Evolutionary conservation across 306 rosid genomes (phyloP).

Genomic region (Ceratonia siliqua): DNA sequence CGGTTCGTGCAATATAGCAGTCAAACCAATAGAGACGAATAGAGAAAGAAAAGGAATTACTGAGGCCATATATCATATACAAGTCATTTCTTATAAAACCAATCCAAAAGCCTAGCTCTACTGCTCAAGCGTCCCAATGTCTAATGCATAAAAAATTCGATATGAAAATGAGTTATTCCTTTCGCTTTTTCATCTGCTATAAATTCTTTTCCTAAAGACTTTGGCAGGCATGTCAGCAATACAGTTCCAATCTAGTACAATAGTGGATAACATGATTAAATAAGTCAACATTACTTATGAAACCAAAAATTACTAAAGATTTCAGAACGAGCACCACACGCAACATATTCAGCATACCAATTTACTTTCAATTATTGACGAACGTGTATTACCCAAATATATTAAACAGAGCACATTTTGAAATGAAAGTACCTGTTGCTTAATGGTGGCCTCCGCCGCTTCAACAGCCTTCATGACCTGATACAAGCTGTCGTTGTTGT

Average conservation of each 20-base stretch:
- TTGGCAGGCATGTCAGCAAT: neutral
- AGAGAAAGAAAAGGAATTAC: neutral
- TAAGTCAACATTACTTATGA: neutral
- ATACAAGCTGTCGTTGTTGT: slow-evolving; percentile 60
- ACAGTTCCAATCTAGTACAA: slow-evolving; percentile 4
- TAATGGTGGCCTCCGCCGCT: slow-evolving; percentile 89
- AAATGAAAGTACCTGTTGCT: slow-evolving; percentile 66
- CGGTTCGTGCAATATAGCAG: neutral
- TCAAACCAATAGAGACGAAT: neutral
- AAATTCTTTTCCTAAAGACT: neutral
- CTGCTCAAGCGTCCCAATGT: slow-evolving; percentile 19
- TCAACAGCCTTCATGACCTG: slow-evolving; percentile 96
- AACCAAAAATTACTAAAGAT: neutral
- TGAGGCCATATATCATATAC: neutral
- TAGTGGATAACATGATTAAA: neutral
- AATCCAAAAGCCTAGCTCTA: neutral
- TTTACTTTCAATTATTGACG: neutral
- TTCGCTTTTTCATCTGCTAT: neutral
- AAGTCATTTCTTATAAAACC: neutral
- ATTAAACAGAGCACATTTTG: neutral
- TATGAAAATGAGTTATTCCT: neutral
- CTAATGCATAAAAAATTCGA: slow-evolving; percentile 1
- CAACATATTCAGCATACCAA: neutral
- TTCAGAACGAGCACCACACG: neutral
- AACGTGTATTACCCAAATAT: slow-evolving; percentile 1